A percentile compares a stretch with the other conserved stretches of the same genome.
phyloP scores from a whole-genome alignment of 78 protist species.

The slime mould (Dictyostelium discoideum) region dicty_2.7 NC_007090.3:1516501-1517000 shows the following conservation, averaged over 20 bases:
- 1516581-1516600: constrained; percentile 48
- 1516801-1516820: constrained; percentile 27
- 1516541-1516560: constrained; percentile 49
- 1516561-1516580: constrained; percentile 65
- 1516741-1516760: constrained; percentile 25
- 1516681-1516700: constrained; percentile 60
- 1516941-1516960: not conserved
- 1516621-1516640: constrained; percentile 12
- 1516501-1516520: constrained; percentile 62
- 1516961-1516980: not conserved
- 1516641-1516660: constrained; percentile 24
- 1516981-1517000: not conserved
- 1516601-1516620: constrained; percentile 56
- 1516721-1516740: constrained; percentile 30
- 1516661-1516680: constrained; percentile 59
- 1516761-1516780: constrained; percentile 37
- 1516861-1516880: constrained; percentile 56
- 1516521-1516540: constrained; percentile 30
- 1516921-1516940: constrained; percentile 4
- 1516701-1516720: constrained; percentile 59
- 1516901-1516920: constrained; percentile 14
- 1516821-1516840: not conserved
- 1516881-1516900: constrained; percentile 61
- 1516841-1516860: not conserved
- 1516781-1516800: constrained; percentile 27